Percentiles rank a stretch among this genome's conserved stretches.
Evolutionary conservation across 176 grass and related monocot species (phyloP).

Genomic region (Aegilops bicornis): DNA sequence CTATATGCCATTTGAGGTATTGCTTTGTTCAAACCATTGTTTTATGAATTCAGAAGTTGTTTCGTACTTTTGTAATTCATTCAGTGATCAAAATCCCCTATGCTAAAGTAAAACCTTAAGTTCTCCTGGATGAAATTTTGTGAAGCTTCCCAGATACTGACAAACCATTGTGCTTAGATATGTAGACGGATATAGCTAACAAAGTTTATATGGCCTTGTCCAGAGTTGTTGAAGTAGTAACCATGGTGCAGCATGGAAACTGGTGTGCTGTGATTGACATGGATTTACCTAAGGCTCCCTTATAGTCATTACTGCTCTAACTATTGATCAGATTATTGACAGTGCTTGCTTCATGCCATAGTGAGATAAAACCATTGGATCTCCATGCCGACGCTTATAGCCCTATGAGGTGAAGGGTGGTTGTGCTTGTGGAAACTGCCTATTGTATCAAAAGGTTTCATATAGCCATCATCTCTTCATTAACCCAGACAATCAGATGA

Average conservation of each 20-base stretch:
- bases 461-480: not conserved
- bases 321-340: not conserved
- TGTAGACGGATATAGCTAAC: not conserved
- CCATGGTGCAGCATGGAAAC: not conserved
- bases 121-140: not conserved
- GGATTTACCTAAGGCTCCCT: not conserved
- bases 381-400: not conserved
- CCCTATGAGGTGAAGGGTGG: not conserved
- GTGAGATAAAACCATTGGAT: not conserved
- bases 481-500: not conserved
- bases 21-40: not conserved
- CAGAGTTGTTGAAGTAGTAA: constrained; percentile 9
- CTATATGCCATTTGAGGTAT: not conserved
- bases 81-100: not conserved
- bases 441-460: not conserved
- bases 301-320: not conserved
- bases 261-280: not conserved
- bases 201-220: not conserved
- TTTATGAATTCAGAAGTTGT: not conserved
- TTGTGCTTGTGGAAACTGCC: not conserved
- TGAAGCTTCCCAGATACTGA: not conserved
- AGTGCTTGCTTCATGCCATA: not conserved
- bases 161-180: constrained; percentile 9
- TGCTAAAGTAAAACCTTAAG: not conserved
- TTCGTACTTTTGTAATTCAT: not conserved